These are phyloP conservation scores for Brettanomyces custersianus DNA, from an alignment of 805 yeast genomes.

Conservation along the genomic window DNA sequence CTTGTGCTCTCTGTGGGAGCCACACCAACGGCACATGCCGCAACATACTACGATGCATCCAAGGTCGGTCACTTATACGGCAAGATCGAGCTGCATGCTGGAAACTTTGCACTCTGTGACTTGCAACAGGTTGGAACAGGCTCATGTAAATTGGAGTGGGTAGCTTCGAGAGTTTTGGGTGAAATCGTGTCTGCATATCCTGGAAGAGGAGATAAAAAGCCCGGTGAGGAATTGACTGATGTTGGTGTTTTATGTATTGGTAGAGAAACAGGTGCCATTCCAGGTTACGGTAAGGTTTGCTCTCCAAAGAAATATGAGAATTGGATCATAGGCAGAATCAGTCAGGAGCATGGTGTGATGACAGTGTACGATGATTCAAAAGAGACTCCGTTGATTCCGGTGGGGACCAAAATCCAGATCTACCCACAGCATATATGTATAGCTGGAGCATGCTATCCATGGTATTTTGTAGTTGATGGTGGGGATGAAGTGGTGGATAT, in stretches of 20 bases:
- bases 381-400: slow-evolving; percentile 33
- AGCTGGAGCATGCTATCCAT: slow-evolving; percentile 52
- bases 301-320: slow-evolving; percentile 33
- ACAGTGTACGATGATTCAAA: slow-evolving; percentile 30
- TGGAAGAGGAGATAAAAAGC: slow-evolving; percentile 36
- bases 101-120: slow-evolving; percentile 67
- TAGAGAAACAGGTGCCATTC: slow-evolving; percentile 50
- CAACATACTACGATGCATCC: slow-evolving; percentile 18
- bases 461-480: slow-evolving; percentile 46
- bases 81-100: slow-evolving; percentile 67
- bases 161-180: slow-evolving; percentile 47
- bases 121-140: slow-evolving; percentile 71
- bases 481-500: slow-evolving; percentile 27
- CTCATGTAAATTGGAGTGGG: slow-evolving; percentile 34
- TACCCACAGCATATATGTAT: slow-evolving; percentile 71
- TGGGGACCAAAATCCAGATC: slow-evolving; percentile 46
- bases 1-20: slow-evolving; percentile 68
- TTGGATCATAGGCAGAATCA: slow-evolving; percentile 56
- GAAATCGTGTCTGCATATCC: slow-evolving; percentile 55
- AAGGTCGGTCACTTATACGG: slow-evolving; percentile 22
- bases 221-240: slow-evolving; percentile 58
- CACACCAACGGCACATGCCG: slow-evolving; percentile 69
- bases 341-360: slow-evolving; percentile 76
- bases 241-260: slow-evolving; percentile 68
- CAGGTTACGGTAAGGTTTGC: slow-evolving; percentile 46